Evolutionary conservation across 1,139 yeast genomes (phyloP), one percentile per base, ranked within the genome.

Genomic region (Taphrina pruni): DNA sequence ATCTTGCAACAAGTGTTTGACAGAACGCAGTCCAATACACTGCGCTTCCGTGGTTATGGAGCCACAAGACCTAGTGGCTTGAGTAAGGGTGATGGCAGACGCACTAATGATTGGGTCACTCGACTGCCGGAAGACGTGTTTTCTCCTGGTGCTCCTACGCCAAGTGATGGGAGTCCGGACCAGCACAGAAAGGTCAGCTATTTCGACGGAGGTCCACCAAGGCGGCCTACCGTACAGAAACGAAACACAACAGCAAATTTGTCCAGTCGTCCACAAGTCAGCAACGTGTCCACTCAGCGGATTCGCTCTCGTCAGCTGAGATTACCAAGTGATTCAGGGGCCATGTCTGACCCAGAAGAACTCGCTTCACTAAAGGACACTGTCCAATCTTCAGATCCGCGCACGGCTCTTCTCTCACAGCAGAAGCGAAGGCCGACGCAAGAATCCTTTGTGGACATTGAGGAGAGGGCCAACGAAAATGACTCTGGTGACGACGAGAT

Each of bases 101-200:
- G 67, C n/a, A 64, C 67, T 11, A 64, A 54, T 46, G 67, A 64
- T 36, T 64, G 67, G 67, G 67, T 64, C 20, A 48, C 60, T 20
- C 43, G 48, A 12, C 36, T 64, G 14, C 67, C 67, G n/a, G 56
- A 45, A 17, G 35, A 64, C 14, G 67, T 64, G 45, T 55, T 64
- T n/a, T 64, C 67, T 9, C 67, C 67, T 8, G 67, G 60, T 20
- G 50, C 21, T 8, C 36, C 35, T 9, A 55, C 67, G 12, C 67
- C 67, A 2, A 64, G 67, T 46, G 67, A 64, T 20, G 67, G 67
- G 12, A 55, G 60, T 11, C 67, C 67, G 7, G 67, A 64, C n/a
- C 61, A 55, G 36, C 43, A 21, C 32, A n/a, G 67, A 35, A 54
- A 35, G 61, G 46, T 45, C 12, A 58, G 62, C 54, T 58, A 58